Evolutionary conservation across 148 eudicot genomes (phyloP).

Genomic region (Vaccinium corymbosum): DNA sequence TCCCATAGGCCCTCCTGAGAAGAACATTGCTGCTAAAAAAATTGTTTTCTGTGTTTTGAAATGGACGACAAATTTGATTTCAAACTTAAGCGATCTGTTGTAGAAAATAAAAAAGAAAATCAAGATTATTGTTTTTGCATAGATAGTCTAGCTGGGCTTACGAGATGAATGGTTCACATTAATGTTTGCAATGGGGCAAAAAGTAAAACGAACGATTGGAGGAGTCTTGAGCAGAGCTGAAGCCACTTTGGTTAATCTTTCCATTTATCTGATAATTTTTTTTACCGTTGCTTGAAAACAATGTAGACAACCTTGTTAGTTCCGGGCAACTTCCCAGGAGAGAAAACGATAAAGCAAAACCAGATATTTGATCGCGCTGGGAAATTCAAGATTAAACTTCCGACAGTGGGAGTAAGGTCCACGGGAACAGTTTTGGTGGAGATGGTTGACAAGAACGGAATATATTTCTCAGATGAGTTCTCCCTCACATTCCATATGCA

Average conservation of each 20-base stretch:
- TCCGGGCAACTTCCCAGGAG: conserved; percentile 97
- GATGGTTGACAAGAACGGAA: conserved; percentile 77
- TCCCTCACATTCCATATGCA: conserved; percentile 83
- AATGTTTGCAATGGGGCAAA: not conserved
- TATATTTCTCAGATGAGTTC: conserved; percentile 87
- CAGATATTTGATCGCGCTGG: conserved; percentile 61
- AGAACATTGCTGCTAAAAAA: not conserved
- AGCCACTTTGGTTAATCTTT: not conserved
- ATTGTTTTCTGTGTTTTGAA: not conserved
- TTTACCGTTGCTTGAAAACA: not conserved
- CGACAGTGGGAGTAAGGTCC: conserved; percentile 84
- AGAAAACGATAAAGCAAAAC: conserved; percentile 70
- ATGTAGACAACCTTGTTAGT: conserved; percentile 70
- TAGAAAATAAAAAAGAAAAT: not conserved
- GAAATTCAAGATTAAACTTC: conserved; percentile 71
- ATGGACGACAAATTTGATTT: not conserved
- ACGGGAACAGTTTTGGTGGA: conserved; percentile 83
- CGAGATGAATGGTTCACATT: not conserved
- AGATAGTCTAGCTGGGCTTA: not conserved
- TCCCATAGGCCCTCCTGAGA: not conserved
- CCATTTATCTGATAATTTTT: not conserved
- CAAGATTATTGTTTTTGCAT: not conserved
- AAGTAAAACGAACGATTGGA: not conserved
- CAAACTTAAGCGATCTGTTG: not conserved
- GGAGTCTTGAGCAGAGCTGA: not conserved